Base-by-base conservation (phyloP, 2,329 filamentous ascomycete genomes). In the Cladophialophora bantiana region DNA sequence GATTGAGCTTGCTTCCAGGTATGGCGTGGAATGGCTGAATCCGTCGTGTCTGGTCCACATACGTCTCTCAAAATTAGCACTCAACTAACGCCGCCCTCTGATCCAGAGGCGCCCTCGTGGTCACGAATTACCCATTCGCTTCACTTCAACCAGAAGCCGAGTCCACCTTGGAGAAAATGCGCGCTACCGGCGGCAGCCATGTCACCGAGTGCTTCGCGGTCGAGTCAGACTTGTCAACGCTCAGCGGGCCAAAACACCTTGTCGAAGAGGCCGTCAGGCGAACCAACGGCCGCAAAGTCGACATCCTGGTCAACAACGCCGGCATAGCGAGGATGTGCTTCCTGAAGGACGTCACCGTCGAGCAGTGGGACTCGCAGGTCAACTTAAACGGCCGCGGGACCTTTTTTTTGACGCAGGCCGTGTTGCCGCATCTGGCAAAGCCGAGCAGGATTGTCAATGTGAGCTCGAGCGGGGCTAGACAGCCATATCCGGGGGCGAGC, bases 351-450 rank as follows among this genome's bases (percentile, higher is more conserved):
- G 77, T 83, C 7, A 83, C 82, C 2, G 70, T 78, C 0, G 79
- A 78, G 66, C 75, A 75, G 2, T 84, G 80, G 76, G 80, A 83
- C 10, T 56, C 68, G 5, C 80, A 81, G 68, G 70, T 86, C 42
- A 79, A 78, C 45, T 75, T 79, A 31, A 84, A 84, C 64, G 74
- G 83, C 35, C 75, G 81, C 0, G 83, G 84, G 48, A 76, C 79
- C 63, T 80, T 82, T 75, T 80, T 81, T 72, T 73, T 82, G 6
- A 78, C 79, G 12, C 78, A 67, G 31, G 68, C 68, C 7, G 68
- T 67, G 9, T 42, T 69, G 50, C 65, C 68, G 6, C 62, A 81
- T 69, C 79, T 82, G 76, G 70, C 73, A 60, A 64, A 60, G 7
- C 64, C 52, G 3, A 77, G 78, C 13, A 77, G 75, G n/a, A 78